Base-by-base conservation (phyloP, 306 rosid species). In the Calophaca sinica region DNA sequence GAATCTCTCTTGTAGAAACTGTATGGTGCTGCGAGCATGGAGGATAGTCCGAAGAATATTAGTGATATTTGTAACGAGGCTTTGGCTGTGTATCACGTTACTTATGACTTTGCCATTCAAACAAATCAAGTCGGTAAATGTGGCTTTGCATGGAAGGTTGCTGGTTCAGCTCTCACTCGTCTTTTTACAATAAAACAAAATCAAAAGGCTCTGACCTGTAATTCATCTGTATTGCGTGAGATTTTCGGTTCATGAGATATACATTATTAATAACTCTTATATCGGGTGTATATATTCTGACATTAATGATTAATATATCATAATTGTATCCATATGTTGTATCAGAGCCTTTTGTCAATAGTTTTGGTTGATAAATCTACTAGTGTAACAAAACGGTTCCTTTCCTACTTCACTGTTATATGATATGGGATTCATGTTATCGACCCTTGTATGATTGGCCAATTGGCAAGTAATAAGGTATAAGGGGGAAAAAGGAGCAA, bases 111-210 rank as follows among this genome's bases (percentile, higher is more conserved):
- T 61, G 96, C 96, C 3, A 74, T 12, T 10, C 32, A 2, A 20
- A 2, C 0, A 7, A 8, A 58, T 0, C 0, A 2, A 1, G 84
- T 65, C 7, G 0, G 5, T 0, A 9, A 6, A 28, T 92, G 96
- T 65, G 1, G 70, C 61, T 93, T 88, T 68, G 96, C 88, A 0
- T 90, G 94, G 96, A 89, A 46, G 76, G 69, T 89, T 78, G 97
- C 93, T 0, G 93, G 97, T 29, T 32, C 88, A 20, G 85, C 93
- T 39, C 88, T 89, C 9, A 26, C 64, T 6, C 64, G 75, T 14
- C 61, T 77, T 26, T 72, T 58, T 71, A 48, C 41, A 33, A 67
- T 20, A 9, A 77, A 84, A 68, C 84, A 68, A 11, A 75, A 68
- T 33, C 86, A 57, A 33, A 80, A 36, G n/a, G 3, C 65, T 44